Evolutionary conservation across 495 filamentous ascomycete genomes (phyloP).

Genomic region (Penicillium diatomitis): DNA sequence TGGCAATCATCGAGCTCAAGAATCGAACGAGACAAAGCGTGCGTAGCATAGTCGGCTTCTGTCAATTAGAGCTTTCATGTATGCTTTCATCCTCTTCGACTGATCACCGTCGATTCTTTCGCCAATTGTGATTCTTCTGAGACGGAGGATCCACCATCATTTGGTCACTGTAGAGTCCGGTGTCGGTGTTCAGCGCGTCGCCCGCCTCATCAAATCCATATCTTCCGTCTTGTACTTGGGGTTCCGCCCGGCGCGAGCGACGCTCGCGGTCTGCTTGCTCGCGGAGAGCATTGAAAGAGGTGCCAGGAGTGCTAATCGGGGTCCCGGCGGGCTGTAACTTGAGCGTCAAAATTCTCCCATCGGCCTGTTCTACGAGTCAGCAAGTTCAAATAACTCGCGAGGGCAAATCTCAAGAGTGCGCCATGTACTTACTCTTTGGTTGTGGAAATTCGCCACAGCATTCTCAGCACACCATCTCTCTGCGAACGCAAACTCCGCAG

Average conservation of each 20-base stretch:
- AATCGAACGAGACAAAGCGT: neutral
- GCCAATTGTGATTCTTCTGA: conserved; percentile 15
- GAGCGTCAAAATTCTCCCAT: conserved; percentile 73
- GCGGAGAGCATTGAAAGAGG: conserved; percentile 35
- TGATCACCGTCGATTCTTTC: conserved; percentile 14
- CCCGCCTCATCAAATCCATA: conserved; percentile 44
- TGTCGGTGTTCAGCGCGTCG: conserved; percentile 14
- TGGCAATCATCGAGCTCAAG: too few relatives aligned
- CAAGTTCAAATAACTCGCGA: neutral
- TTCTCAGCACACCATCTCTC: conserved; percentile 69
- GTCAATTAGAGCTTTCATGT: neutral
- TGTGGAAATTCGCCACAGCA: conserved; percentile 76
- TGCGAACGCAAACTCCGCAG: conserved; percentile 76
- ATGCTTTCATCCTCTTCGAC: neutral
- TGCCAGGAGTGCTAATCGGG: conserved; percentile 11
- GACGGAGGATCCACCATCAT: conserved; percentile 36
- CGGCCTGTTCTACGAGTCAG: conserved; percentile 51
- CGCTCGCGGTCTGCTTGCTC: conserved; percentile 41
- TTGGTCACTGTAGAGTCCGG: conserved; percentile 32
- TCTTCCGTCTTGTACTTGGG: conserved; percentile 49
- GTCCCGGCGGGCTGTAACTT: conserved; percentile 51
- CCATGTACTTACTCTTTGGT: conserved; percentile 56
- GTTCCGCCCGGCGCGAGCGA: conserved; percentile 33
- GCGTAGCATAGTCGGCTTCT: neutral
- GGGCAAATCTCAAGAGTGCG: neutral